Percentiles rank a stretch among this genome's conserved stretches.
Conservation (phyloP, 176 grass and related monocot species). For the Musa schizocarpa region DNA sequence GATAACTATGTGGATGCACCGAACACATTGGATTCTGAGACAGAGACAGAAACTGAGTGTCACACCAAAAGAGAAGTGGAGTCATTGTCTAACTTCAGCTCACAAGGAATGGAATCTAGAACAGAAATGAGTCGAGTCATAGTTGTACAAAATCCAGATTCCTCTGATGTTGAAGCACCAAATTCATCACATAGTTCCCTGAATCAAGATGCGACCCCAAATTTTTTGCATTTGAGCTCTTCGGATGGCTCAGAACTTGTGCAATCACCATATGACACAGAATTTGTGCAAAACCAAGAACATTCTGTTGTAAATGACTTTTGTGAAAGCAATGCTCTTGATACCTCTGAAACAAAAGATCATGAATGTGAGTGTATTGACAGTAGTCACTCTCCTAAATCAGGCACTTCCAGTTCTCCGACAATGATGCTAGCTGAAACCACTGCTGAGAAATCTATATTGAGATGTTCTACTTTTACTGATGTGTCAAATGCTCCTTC, state of each 20-base stretch:
- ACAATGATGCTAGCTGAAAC: slow-evolving; percentile 7
- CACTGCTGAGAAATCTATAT: slow-evolving; percentile 16
- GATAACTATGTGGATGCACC: slow-evolving; percentile 94
- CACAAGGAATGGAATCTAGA: slow-evolving; percentile 20
- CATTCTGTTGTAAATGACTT: slow-evolving; percentile 27
- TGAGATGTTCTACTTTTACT: slow-evolving; percentile 20
- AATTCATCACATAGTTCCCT: slow-evolving; percentile 18
- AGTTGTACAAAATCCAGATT: slow-evolving; percentile 25
- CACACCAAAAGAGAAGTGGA: slow-evolving; percentile 46
- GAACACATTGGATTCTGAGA: slow-evolving; percentile 83
- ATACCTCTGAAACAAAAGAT: slow-evolving; percentile 23
- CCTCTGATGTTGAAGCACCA: slow-evolving; percentile 19
- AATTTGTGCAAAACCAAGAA: slow-evolving; percentile 15
- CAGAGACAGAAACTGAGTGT: slow-evolving; percentile 64
- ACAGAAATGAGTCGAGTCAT: slow-evolving; percentile 12
- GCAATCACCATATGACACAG: slow-evolving; percentile 17
- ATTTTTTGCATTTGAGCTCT: slow-evolving; percentile 36
- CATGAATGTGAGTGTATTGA: slow-evolving; percentile 24
- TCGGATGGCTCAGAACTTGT: slow-evolving; percentile 24
- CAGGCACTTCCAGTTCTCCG: slow-evolving; percentile 18
- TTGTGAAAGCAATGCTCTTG: slow-evolving; percentile 30
- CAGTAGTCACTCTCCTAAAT: slow-evolving; percentile 23
- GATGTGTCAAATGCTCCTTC: slow-evolving; percentile 37
- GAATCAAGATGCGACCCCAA: slow-evolving; percentile 20
- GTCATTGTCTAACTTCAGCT: slow-evolving; percentile 22